Evolutionary conservation across 2,329 filamentous ascomycete species (phyloP).

Genomic region (Ophiostoma novo-ulmi): DNA sequence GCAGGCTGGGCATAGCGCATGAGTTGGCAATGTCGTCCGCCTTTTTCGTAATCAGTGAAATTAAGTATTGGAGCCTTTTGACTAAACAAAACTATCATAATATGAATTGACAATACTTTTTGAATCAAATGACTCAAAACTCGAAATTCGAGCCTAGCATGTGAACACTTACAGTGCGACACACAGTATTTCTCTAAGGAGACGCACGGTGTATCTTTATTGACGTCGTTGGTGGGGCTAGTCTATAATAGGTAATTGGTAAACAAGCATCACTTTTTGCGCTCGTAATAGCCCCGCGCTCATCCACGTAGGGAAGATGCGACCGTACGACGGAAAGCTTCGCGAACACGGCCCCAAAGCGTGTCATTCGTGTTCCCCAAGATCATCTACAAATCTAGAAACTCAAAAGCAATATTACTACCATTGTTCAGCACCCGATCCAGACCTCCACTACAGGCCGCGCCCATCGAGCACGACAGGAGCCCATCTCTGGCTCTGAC

Average conservation of each 20-base stretch:
- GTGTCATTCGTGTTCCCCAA: neutral
- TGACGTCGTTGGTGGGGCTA: neutral
- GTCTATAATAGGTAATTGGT: constrained; percentile 10
- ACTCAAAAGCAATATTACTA: neutral
- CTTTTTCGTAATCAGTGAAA: neutral
- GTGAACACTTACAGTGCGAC: neutral
- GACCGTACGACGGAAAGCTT: constrained; percentile 7
- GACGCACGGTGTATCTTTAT: neutral
- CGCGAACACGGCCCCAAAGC: neutral
- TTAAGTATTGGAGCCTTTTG: neutral
- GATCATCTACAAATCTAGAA: neutral
- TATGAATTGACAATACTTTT: neutral
- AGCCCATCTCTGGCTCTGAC: neutral
- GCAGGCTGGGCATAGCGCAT: constrained; percentile 14
- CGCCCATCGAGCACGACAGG: neutral
- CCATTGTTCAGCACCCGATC: neutral
- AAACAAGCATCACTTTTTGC: constrained; percentile 8
- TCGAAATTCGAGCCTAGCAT: neutral
- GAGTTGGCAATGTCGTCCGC: constrained; percentile 11
- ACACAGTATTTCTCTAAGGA: neutral
- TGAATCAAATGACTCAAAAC: neutral
- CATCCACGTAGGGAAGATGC: neutral
- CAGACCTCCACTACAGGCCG: neutral
- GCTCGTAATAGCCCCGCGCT: constrained; percentile 4
- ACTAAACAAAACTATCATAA: neutral